Evolutionary conservation across 345 rosid species (phyloP), one percentile per base, ranked within the genome.

Genomic region (Viola odorata): DNA sequence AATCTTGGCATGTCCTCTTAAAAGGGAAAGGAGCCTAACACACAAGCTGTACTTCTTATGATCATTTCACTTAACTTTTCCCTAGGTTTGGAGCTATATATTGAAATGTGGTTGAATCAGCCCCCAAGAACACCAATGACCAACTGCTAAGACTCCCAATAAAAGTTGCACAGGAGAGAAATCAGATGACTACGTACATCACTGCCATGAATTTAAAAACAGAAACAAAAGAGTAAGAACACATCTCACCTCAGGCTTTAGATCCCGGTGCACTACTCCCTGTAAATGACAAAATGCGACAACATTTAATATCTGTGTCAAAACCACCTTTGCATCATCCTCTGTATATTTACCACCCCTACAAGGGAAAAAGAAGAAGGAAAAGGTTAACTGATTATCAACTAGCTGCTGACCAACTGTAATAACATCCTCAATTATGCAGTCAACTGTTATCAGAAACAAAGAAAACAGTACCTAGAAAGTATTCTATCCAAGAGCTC

Each of bases 401-500:
- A 17, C 45, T 32, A 10, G 48, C 41, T 51, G 39, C 15, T 49
- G 32, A 45, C 58, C 16, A 12, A 6, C 32, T 23, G 32, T 23
- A 23, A 23, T 23, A 23, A 23, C 32, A 23, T 23, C 32, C 32
- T 69, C 57, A 37, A 40, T 16, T 12, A 32, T 12, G 16, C 40
- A 16, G 12, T 15, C 37, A 13, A 44, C 6, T 9, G 13, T 47
- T 8, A 5, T 14, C 17, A 38, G 32, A 23, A 23, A 23, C 57
- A 48, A 48, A 8, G 12, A 62, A 17, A 62, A 63, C 5, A 17
- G 61, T 77, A 90, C 99, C 99, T 94, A n/a, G 97, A 80, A 69
- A 94, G 97, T 73, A 94, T 94, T 78, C 92, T 90, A 79, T 94
- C 99, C 62, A 94, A 67, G 53, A 94, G 97, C 75, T 94, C 99